Evolutionary conservation across 129 eudicot species (phyloP), one percentile per base, ranked within the genome.

Genomic region (Kitagawia praeruptora): DNA sequence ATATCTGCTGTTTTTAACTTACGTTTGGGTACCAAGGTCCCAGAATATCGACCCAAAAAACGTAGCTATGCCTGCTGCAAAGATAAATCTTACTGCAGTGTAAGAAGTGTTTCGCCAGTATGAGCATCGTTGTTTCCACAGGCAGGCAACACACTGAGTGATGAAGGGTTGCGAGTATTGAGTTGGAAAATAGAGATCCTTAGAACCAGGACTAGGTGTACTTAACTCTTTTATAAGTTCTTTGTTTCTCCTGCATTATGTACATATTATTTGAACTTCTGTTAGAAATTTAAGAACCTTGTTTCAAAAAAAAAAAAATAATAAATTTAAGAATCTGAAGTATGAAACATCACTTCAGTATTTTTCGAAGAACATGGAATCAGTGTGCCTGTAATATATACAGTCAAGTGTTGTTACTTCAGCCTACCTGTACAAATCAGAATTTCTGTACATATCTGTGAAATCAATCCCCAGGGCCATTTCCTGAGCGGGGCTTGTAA

Each of bases 401-500:
- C 63, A 19, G 23, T 0, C 63, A 54, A 7, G 4, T 54, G 27
- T 51, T 21, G 11, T 27, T 54, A 54, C 23, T 39, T 39, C 5
- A 39, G 19, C 47, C 8, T 41, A 82, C 84, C 84, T 82, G 58
- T 64, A 82, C n/a, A 82, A 56, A 18, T 82, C 85, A 25, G 85
- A 82, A 47, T 82, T 82, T 75, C 64, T 77, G 78, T 82, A 82
- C 31, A 48, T 15, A 1, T 82, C 85, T 39, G 85, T 70, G 70
- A 82, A 82, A 41, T 82, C 81, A 47, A 77, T 70, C 21, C 85
- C 85, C 66, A 77, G 81, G 8, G 69, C 78, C 40, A 70, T n/a
- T 48, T 82, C 85, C 70, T 82, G 85, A 21, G 81, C 85, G 6
- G 85, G 78, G 10, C 78, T 37, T 21, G 85, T 77, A 69, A 82